Conservation (phyloP, 164 flowering plant species). For the Echeveria elegans region DNA sequence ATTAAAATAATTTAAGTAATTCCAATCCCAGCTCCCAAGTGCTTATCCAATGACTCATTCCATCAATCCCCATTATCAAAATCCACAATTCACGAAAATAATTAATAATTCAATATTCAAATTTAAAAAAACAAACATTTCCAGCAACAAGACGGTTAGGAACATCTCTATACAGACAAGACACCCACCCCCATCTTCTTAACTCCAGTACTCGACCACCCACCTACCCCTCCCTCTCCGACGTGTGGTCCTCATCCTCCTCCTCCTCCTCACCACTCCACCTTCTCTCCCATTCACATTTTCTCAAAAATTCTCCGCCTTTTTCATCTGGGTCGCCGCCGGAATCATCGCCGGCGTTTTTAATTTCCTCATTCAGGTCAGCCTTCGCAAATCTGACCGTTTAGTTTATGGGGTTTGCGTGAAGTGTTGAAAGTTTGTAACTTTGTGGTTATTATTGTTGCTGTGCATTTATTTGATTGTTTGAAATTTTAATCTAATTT, state of each 20-base stretch:
- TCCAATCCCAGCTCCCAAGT: background rate
- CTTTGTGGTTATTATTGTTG: background rate
- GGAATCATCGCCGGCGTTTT: background rate
- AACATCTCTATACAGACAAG: background rate
- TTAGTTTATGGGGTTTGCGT: background rate
- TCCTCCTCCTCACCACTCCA: too few relatives aligned
- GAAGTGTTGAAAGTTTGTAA: background rate
- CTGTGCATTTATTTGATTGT: background rate
- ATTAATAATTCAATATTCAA: background rate
- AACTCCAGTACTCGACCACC: background rate
- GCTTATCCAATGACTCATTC: slow-evolving; percentile 3
- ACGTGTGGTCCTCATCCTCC: slow-evolving; percentile 1
- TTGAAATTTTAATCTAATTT: background rate
- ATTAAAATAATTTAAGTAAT: background rate
- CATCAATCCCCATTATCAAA: background rate
- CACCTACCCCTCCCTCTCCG: background rate
- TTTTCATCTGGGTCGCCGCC: background rate
- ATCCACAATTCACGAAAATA: background rate
- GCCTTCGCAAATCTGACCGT: background rate
- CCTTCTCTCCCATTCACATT: background rate
- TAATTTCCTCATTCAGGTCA: background rate
- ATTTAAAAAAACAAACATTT: background rate
- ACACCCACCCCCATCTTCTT: background rate
- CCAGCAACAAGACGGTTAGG: background rate
- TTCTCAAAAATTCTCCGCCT: background rate